These are phyloP conservation scores for Hypoxylon subgilvum DNA, from an alignment of 495 filamentous ascomycete genomes.

Conservation along the genomic window DNA sequence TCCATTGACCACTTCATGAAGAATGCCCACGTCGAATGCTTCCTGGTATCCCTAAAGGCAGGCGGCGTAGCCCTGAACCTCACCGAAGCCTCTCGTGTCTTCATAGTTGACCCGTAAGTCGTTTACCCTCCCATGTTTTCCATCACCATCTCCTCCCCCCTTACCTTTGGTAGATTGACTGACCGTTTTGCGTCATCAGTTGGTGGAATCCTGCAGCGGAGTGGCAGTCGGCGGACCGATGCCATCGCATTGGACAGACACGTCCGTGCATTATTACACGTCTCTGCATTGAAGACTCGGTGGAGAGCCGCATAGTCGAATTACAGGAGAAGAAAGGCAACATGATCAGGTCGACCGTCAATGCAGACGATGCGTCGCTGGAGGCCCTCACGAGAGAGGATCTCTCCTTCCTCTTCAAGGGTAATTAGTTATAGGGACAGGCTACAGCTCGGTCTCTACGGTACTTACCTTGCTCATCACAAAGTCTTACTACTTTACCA, in stretches of 20 bases:
- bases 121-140: too few relatives aligned
- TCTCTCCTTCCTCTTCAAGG: conserved; percentile 92
- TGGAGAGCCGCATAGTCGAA: conserved; percentile 91
- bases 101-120: conserved; percentile 91
- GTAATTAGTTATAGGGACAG: conserved; percentile 49
- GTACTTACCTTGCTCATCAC: too few relatives aligned
- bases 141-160: not conserved
- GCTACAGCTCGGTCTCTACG: too few relatives aligned
- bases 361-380: conserved; percentile 84
- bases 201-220: conserved; percentile 99
- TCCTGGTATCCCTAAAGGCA: conserved; percentile 92
- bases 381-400: conserved; percentile 89
- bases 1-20: conserved; percentile 95
- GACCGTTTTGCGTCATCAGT: conserved; percentile 46
- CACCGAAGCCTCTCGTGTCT: conserved; percentile 90
- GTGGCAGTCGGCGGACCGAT: conserved; percentile 96
- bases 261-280: conserved; percentile 93
- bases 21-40: conserved; percentile 88
- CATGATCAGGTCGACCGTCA: conserved; percentile 95
- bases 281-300: conserved; percentile 92
- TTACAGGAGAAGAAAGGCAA: conserved; percentile 97
- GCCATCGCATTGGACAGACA: conserved; percentile 94
- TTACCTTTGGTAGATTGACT: conserved; percentile 34
- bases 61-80: conserved; percentile 95
- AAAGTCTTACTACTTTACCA: too few relatives aligned